A percentile compares a stretch with the other conserved stretches of the same genome.
Conservation (phyloP, 2,329 filamentous ascomycete species). For the Clarireedia hainanense region DNA sequence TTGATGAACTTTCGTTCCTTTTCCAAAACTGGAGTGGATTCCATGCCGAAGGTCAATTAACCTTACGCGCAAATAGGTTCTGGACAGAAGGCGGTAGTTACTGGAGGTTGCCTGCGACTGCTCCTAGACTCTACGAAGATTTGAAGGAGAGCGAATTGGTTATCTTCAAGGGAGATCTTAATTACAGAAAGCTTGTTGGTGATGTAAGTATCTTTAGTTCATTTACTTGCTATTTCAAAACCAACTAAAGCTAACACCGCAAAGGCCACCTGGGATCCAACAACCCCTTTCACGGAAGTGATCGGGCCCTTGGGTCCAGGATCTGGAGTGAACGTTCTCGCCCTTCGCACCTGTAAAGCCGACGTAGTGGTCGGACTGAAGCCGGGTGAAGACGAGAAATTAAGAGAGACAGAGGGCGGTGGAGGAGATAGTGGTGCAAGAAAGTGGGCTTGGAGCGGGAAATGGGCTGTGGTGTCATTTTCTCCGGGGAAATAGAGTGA, state of each 20-base stretch:
- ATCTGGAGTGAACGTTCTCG: constrained; percentile 77
- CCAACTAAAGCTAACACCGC: constrained; percentile 4
- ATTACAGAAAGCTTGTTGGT: constrained; percentile 86
- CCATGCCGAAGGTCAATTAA: constrained; percentile 76
- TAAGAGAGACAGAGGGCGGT: constrained; percentile 59
- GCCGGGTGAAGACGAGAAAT: constrained; percentile 72
- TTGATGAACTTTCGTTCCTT: constrained; percentile 61
- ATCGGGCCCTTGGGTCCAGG: constrained; percentile 77
- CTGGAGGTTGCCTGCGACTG: constrained; percentile 72
- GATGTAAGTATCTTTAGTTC: constrained; percentile 54
- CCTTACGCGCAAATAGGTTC: constrained; percentile 77
- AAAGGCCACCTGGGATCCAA: constrained; percentile 73
- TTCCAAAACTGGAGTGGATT: constrained; percentile 75
- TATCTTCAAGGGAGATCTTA: constrained; percentile 95
- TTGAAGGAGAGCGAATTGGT: constrained; percentile 78
- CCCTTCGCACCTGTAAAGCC: constrained; percentile 90
- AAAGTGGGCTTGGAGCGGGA: constrained; percentile 92
- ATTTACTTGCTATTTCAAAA: constrained; percentile 3
- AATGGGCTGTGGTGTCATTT: constrained; percentile 92
- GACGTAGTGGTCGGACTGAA: constrained; percentile 90
- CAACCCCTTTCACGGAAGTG: constrained; percentile 76
- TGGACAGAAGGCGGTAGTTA: constrained; percentile 87
- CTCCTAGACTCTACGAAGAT: constrained; percentile 63
- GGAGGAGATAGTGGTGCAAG: constrained; percentile 58
- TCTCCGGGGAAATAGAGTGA: constrained; percentile 53